These are phyloP conservation scores for Coemansia sp. DNA, from an alignment of 192 early-diverging fungal genomes.

Conservation along the genomic window DNA sequence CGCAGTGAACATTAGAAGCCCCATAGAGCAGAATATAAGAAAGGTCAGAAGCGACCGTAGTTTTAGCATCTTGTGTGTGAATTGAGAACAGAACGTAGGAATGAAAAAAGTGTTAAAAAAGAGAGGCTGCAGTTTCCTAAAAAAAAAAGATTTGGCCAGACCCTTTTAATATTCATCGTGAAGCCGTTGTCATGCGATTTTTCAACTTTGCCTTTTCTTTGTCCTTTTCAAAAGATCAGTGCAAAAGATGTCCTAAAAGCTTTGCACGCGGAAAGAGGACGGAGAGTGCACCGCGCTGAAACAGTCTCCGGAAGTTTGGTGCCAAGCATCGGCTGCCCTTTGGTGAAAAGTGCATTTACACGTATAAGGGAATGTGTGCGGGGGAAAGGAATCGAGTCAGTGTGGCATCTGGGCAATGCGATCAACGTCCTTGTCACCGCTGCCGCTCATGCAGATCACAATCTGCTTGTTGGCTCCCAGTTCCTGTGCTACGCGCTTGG, in stretches of 20 bases:
- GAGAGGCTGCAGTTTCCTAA: neutral
- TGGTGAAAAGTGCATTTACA: no score
- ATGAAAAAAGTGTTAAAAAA: constrained; percentile 10
- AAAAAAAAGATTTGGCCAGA: neutral
- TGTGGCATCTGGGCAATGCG: no score
- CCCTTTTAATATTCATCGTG: neutral
- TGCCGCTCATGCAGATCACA: constrained; percentile 85
- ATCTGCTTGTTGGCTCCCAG: constrained; percentile 77
- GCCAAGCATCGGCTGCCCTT: no score
- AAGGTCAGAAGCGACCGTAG: constrained; percentile 19
- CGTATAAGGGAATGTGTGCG: no score
- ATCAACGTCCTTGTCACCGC: constrained; percentile 97
- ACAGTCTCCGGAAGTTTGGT: no score
- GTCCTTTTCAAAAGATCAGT: no score
- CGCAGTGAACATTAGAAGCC: constrained; percentile 25
- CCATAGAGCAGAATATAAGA: constrained; percentile 16
- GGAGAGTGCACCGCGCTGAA: no score
- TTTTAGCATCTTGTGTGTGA: constrained; percentile 23
- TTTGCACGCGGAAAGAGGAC: no score
- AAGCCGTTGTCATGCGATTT: neutral
- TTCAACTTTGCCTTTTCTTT: no score
- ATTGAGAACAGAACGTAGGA: neutral
- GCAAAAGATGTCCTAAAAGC: no score
- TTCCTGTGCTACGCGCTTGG: constrained; percentile 71
- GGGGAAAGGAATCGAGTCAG: no score